Evolutionary conservation across 2,329 filamentous ascomycete species (phyloP).

Genomic region (Hirsutella minnesotensis): DNA sequence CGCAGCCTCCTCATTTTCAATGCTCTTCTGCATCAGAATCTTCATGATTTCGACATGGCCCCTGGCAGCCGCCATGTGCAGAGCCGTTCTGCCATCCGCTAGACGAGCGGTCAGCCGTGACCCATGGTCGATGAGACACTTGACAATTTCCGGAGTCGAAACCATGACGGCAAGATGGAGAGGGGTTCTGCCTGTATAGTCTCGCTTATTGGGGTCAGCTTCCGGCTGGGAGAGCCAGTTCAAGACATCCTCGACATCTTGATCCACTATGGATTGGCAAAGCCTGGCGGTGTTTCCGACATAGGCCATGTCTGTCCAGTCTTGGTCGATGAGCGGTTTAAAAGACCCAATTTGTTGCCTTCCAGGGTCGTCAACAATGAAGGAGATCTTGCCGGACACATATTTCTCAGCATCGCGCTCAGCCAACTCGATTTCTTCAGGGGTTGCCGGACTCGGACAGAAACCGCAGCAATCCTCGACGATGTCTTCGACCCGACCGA

Average conservation of each 20-base stretch:
- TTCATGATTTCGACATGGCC: conserved; percentile 59
- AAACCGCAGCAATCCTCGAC: conserved; percentile 72
- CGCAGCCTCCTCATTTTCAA: conserved; percentile 58
- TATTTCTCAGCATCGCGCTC: conserved; percentile 65
- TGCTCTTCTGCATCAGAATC: conserved; percentile 61
- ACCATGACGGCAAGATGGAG: conserved; percentile 63
- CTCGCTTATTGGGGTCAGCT: conserved; percentile 59
- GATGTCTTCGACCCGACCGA: conserved; percentile 63
- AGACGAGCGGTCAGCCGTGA: conserved; percentile 63
- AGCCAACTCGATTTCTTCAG: conserved; percentile 59
- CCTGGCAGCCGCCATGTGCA: conserved; percentile 68
- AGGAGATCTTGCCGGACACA: conserved; percentile 60
- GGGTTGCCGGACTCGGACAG: conserved; percentile 58
- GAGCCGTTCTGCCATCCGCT: conserved; percentile 67
- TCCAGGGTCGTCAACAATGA: conserved; percentile 72
- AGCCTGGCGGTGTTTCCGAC: conserved; percentile 66
- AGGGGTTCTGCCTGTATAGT: conserved; percentile 68
- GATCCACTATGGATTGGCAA: conserved; percentile 71
- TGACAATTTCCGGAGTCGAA: conserved; percentile 59
- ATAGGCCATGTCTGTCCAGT: conserved; percentile 90
- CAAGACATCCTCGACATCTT: conserved; percentile 56
- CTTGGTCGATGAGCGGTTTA: conserved; percentile 68
- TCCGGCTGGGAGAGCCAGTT: conserved; percentile 59
- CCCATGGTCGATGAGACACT: conserved; percentile 58
- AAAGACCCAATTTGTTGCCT: conserved; percentile 62